These are phyloP conservation scores for Croton setiger DNA, from an alignment of 441 rosid species.

Conservation along the genomic window DNA sequence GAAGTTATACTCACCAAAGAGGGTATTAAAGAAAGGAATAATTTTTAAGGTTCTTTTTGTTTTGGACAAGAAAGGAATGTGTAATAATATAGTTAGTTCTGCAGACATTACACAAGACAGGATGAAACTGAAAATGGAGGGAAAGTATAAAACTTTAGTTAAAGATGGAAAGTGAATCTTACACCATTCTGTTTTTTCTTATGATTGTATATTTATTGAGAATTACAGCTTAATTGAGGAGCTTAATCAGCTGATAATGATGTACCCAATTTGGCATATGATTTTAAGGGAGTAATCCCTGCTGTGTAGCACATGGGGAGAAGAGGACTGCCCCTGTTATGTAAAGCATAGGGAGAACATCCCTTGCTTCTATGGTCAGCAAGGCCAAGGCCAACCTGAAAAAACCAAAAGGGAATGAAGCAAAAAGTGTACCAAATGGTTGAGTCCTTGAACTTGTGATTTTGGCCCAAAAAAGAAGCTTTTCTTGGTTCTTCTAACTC, in stretches of 20 bases:
- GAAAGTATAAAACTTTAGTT: constrained; percentile 37
- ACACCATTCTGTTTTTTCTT: neutral
- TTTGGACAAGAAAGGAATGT: constrained; percentile 56
- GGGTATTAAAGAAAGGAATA: constrained; percentile 24
- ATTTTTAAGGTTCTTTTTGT: constrained; percentile 11
- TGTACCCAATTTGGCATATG: neutral
- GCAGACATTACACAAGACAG: too few species aligned
- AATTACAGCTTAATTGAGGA: neutral
- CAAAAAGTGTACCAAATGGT: neutral
- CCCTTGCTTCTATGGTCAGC: constrained; percentile 27
- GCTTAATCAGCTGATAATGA: neutral
- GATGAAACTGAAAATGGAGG: constrained; percentile 33
- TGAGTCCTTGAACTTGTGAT: neutral
- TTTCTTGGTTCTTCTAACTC: constrained; percentile 10
- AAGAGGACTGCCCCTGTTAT: too few species aligned
- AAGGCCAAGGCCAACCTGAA: constrained; percentile 14
- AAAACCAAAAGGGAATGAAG: constrained; percentile 8
- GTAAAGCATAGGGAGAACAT: too few species aligned
- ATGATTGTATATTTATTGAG: neutral
- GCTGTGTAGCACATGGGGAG: too few species aligned
- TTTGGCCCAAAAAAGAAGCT: constrained; percentile 19
- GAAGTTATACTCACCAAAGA: constrained; percentile 39
- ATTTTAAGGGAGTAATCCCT: too few species aligned
- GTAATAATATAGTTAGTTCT: too few species aligned
- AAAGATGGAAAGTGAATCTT: constrained; percentile 9